Conservation (phyloP, 2,329 filamentous ascomycete species). For the Metarhizium album region DNA sequence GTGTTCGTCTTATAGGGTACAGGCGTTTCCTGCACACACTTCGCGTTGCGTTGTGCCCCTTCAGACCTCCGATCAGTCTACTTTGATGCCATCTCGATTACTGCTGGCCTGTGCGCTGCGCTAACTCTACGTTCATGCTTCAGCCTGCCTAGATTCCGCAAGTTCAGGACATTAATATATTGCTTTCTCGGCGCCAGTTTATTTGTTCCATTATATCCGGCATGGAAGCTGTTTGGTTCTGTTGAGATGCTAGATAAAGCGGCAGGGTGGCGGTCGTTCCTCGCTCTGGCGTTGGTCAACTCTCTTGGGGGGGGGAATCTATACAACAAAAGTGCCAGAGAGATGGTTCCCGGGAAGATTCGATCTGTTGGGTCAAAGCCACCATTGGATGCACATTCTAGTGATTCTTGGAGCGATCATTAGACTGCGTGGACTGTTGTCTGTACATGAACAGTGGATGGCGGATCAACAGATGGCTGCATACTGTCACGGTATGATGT, state of each 20-base stretch:
- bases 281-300: background rate
- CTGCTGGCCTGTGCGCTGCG: background rate
- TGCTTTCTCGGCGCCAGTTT: background rate
- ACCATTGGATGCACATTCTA: background rate
- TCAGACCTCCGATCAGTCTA: background rate
- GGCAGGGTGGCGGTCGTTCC: background rate
- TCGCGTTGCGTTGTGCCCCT: background rate
- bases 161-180: background rate
- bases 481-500: too few relatives aligned
- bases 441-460: too few relatives aligned
- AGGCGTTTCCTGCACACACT: background rate
- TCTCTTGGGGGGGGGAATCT: background rate
- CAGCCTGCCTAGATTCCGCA: background rate
- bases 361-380: background rate
- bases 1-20: background rate
- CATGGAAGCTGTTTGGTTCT: background rate
- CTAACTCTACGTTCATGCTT: background rate
- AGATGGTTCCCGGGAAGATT: background rate
- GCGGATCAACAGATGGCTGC: too few relatives aligned
- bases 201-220: background rate
- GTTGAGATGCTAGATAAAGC: background rate
- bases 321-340: background rate
- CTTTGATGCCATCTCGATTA: background rate
- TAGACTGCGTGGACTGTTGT: background rate
- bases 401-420: background rate